Evolutionary conservation across 495 filamentous ascomycete species (phyloP), one percentile per base, ranked within the genome.

Genomic region (Mytilinidion resinicola): DNA sequence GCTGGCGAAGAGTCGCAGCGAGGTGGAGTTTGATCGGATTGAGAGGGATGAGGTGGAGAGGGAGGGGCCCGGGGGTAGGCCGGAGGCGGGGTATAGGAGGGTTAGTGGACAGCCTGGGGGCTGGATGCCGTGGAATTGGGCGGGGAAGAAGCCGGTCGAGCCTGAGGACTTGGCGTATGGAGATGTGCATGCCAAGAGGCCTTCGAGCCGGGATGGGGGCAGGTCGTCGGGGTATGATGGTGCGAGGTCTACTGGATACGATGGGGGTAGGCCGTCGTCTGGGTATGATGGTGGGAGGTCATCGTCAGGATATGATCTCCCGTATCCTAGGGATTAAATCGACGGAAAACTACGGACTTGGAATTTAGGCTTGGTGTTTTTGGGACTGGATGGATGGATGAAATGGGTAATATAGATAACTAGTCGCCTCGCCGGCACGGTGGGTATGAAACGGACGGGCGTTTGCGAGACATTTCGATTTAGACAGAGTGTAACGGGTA

Each of bases 21-120:
- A 90, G 62, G 79, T 78, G 37, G 89, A 91, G 58, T 96, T 96
- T 68, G 87, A 92, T 65, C 85, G 86, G 65, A 85, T 96, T 60
- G 85, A 90, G 38, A 77, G 78, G n/a, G 85, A 87, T 55, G 86
- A 86, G 62, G 77, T 78, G 1, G 76, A 50, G 14, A 34, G 38
- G 37, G 52, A 59, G 41, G 44, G 41, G 10, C n/a, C 5, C 1
- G 14, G 14, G 9, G 20, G 39, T 3, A 61, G 54, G 6, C 56
- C 57, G 36, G 80, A 79, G 41, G 78, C 75, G 44, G 69, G 76
- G 12, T 69, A 70, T 17, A 59, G 65, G 66, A 68, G 55, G 69
- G 66, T 44, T 60, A 69, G 50, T 56, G 46, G 33, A 30, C 46
- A 46, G 20, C 20, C 46, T 53, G 77, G 78, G 3, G 71, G 76